Conservation (phyloP, 352 stramenopile genomes). For the Pythium biforme region DNA sequence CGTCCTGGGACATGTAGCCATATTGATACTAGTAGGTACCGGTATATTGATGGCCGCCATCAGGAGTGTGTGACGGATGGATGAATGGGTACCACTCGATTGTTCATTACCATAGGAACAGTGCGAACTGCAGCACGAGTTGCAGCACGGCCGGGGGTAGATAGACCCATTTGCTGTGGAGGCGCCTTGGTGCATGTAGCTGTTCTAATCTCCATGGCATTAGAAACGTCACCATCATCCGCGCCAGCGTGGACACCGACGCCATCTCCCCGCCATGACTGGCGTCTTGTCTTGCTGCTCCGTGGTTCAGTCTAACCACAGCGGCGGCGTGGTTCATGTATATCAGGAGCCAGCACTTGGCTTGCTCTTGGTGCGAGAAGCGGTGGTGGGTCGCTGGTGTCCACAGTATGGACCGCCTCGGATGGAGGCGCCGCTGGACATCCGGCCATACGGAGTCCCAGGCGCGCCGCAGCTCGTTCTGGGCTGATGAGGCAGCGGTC, state of each 20-base stretch:
- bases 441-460: slow-evolving; percentile 31
- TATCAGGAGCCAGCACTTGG: slow-evolving; percentile 61
- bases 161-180: slow-evolving; percentile 34
- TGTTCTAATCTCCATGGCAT: not conserved
- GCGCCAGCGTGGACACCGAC: not conserved
- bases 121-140: slow-evolving; percentile 59
- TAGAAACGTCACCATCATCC: not conserved
- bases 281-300: too few species aligned
- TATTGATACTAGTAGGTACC: too few species aligned
- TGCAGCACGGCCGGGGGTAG: slow-evolving; percentile 39
- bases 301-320: slow-evolving; percentile 18
- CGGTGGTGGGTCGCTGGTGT: slow-evolving; percentile 42
- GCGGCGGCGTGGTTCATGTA: slow-evolving; percentile 39
- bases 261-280: too few species aligned
- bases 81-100: too few species aligned
- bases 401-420: slow-evolving; percentile 63
- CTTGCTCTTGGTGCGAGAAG: slow-evolving; percentile 49
- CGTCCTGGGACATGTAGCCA: too few species aligned
- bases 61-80: too few species aligned
- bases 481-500: slow-evolving; percentile 26
- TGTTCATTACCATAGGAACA: slow-evolving; percentile 30
- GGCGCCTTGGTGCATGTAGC: not conserved
- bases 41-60: too few species aligned
- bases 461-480: slow-evolving; percentile 23
- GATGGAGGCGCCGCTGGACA: slow-evolving; percentile 45